Conservation (phyloP, 2,329 filamentous ascomycete species). For the Amylocarpus encephaloides region DNA sequence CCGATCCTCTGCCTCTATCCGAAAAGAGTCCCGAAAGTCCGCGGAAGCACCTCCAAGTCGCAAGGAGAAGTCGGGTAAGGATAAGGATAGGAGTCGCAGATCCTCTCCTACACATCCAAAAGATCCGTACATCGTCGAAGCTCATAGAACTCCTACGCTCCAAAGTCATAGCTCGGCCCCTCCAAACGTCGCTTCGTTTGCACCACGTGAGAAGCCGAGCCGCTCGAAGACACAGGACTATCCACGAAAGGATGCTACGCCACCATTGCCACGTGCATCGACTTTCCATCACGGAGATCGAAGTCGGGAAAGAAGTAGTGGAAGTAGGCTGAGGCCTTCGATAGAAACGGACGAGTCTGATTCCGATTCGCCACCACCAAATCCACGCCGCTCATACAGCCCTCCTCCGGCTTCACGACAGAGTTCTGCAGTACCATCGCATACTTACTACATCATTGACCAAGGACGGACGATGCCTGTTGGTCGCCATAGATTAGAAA, state of each 20-base stretch:
- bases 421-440: constrained; percentile 11
- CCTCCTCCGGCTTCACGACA: constrained; percentile 8
- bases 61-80: constrained; percentile 13
- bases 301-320: constrained; percentile 14
- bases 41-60: constrained; percentile 23
- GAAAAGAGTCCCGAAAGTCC: constrained; percentile 22
- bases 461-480: constrained; percentile 21
- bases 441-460: constrained; percentile 22
- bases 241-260: constrained; percentile 19
- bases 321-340: constrained; percentile 21
- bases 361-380: not conserved
- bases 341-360: constrained; percentile 20
- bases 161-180: constrained; percentile 28
- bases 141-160: constrained; percentile 25
- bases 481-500: constrained; percentile 16
- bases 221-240: constrained; percentile 30
- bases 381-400: constrained; percentile 18
- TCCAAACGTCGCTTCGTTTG: constrained; percentile 11
- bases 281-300: constrained; percentile 24
- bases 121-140: constrained; percentile 24
- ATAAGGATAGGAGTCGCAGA: constrained; percentile 6
- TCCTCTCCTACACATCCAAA: constrained; percentile 9
- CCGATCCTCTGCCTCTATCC: constrained; percentile 23
- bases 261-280: constrained; percentile 24
- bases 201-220: constrained; percentile 20